A percentile compares a stretch with the other conserved stretches of the same genome.
These are phyloP conservation scores for Colletotrichum cordylinicola DNA, from an alignment of 2,329 filamentous ascomycete genomes.

Conservation along the genomic window DNA sequence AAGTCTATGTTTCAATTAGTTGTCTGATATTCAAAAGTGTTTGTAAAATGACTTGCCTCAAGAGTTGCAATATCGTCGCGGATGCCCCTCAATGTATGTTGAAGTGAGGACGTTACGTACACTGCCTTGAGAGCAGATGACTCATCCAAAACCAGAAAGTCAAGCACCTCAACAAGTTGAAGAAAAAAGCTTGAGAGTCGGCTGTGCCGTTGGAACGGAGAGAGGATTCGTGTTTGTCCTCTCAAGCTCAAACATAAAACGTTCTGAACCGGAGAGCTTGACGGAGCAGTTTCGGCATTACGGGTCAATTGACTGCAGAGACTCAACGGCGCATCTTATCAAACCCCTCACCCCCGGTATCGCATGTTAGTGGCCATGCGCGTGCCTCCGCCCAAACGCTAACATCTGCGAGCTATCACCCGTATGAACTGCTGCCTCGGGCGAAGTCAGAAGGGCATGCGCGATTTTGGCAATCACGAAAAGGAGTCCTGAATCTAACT, in stretches of 20 bases:
- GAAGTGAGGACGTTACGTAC: background rate
- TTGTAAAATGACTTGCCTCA: background rate
- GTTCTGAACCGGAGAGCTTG: background rate
- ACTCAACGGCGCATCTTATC: background rate
- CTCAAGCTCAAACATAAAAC: background rate
- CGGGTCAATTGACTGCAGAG: background rate
- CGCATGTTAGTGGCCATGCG: background rate
- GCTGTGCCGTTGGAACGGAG: background rate
- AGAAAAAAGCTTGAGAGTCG: background rate
- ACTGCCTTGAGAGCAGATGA: background rate
- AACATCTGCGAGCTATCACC: background rate
- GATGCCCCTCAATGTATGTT: background rate
- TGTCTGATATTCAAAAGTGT: background rate
- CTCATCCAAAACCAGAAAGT: background rate
- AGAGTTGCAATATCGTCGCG: background rate
- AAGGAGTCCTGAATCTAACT: background rate
- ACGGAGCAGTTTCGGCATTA: conserved; percentile 1
- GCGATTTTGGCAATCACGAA: background rate
- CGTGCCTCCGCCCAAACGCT: background rate
- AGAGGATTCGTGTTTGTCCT: background rate
- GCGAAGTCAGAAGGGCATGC: background rate
- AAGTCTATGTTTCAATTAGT: background rate
- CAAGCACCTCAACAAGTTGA: background rate
- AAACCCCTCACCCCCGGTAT: background rate
- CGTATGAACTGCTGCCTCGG: background rate